Percentiles rank a stretch among this genome's conserved stretches.
Conservation (phyloP, 1,284 basidiomycete species). For the Xerocomus minutiporus region DNA sequence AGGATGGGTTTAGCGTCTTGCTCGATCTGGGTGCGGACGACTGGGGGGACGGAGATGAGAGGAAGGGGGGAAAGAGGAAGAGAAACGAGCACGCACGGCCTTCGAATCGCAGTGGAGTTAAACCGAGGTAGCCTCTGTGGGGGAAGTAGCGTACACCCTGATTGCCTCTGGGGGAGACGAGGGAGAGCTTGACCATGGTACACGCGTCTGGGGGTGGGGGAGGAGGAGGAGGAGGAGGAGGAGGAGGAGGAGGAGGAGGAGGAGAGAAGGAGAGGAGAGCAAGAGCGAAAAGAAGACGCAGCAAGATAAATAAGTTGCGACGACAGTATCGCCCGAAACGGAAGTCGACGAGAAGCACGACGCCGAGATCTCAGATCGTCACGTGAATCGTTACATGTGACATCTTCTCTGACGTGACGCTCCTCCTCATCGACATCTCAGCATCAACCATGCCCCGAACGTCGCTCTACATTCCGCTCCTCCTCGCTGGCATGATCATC, state of each 20-base stretch:
- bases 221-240: conserved; percentile 20
- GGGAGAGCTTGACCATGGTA: conserved; percentile 56
- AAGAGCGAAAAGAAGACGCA: conserved; percentile 30
- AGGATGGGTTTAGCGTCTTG: conserved; percentile 61
- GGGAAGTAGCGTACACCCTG: conserved; percentile 69
- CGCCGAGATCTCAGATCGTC: conserved; percentile 29
- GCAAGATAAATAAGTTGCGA: conserved; percentile 33
- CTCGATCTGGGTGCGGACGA: conserved; percentile 67
- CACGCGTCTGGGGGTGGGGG: conserved; percentile 31
- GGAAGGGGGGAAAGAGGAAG: conserved; percentile 4
- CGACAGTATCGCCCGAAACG: conserved; percentile 25
- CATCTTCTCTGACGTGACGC: conserved; percentile 10
- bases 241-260: conserved; percentile 24
- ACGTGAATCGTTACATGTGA: conserved; percentile 26
- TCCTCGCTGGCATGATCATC: conserved; percentile 75
- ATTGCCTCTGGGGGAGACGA: conserved; percentile 62
- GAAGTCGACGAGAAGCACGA: conserved; percentile 32
- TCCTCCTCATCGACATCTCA: not conserved
- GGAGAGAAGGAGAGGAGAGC: conserved; percentile 13
- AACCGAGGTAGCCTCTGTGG: conserved; percentile 69
- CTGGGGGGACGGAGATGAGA: conserved; percentile 30
- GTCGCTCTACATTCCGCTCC: conserved; percentile 45
- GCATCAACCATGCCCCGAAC: conserved; percentile 41
- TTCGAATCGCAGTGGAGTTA: conserved; percentile 73
- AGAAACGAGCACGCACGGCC: conserved; percentile 49